Conservation (phyloP, 2,329 filamentous ascomycete genomes). For the Aspergillus intermedius region DNA sequence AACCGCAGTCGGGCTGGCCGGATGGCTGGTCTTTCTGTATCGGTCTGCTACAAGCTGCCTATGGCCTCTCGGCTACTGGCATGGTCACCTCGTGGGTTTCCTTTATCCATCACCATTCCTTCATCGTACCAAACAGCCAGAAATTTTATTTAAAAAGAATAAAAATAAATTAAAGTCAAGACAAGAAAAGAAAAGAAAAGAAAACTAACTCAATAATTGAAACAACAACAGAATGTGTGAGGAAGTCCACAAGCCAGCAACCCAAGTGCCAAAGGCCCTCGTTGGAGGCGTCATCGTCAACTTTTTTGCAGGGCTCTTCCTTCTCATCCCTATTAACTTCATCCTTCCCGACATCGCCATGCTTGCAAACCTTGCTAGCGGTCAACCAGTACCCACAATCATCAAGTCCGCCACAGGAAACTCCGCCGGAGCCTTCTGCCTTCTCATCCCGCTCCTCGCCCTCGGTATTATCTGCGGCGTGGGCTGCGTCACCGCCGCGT, state of each 20-base stretch:
- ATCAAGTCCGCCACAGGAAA: conserved; percentile 68
- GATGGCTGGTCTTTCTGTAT: conserved; percentile 64
- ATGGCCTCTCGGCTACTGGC: conserved; percentile 63
- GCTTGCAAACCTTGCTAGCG: conserved; percentile 60
- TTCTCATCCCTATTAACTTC: conserved; percentile 65
- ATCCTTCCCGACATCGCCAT: conserved; percentile 59
- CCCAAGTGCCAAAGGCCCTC: conserved; percentile 61
- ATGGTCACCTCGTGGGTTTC: conserved; percentile 66
- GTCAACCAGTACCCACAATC: conserved; percentile 64
- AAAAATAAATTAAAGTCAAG: no score
- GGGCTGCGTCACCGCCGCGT: conserved; percentile 63
- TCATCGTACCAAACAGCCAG: no score
- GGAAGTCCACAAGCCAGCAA: conserved; percentile 56
- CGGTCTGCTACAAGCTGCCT: conserved; percentile 56
- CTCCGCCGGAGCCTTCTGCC: conserved; percentile 62
- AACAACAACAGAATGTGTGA: conserved; percentile 50
- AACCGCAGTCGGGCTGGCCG: conserved; percentile 61
- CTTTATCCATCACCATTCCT: background rate
- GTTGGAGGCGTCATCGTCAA: conserved; percentile 58
- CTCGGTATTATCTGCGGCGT: conserved; percentile 67
- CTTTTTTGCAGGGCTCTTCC: conserved; percentile 56
- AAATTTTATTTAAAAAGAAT: no score
- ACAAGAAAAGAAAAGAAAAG: no score
- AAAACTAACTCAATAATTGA: conserved; percentile 2
- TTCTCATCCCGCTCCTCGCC: conserved; percentile 62